Evolutionary conservation across 1,139 yeast genomes (phyloP), one percentile per base, ranked within the genome.

Genomic region (Geotrichum candidum): DNA sequence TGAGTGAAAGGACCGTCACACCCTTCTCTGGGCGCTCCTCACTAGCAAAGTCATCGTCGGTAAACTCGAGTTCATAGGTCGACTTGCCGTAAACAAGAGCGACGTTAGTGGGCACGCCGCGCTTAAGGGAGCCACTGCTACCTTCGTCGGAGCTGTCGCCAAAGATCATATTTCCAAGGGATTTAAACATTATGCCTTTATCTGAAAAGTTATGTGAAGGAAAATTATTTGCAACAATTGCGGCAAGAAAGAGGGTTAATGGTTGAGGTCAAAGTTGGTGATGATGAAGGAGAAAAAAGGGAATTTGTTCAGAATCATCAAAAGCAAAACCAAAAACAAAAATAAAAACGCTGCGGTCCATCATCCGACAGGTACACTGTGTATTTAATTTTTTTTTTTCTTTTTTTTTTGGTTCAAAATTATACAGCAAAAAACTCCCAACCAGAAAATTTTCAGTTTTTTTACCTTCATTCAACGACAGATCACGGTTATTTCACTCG

Each of bases 1-100:
- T 61, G 46, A 63, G 60, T 15, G 60, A 59, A 13, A 56, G 53
- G n/a, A 63, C 61, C 3, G 64, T 61, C 23, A 61, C 53, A 18
- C 65, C 65, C 31, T 57, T 56, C 23, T 38, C 35, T 10, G 65
- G 65, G 9, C 53, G 38, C 27, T 29, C 60, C 52, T 63, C 65
- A 27, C 53, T 55, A 3, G 50, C 45, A 50, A 60, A 63, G 31
- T 63, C 65, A 53, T 58, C 61, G 3, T 57, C 60, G 25, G 53
- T 46, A 23, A 63, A 63, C 54, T 63, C 60, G 4, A 61, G 54
- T 9, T 53, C 55, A 55, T 57, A 55, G 7, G 60, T 51, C 25
- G 55, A 22, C 23, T 57, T 57, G 22, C 62, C 63, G 45, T 61
- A 63, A 27, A 50, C 60, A 6, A 60, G 51, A 6, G 62, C 23